These are phyloP conservation scores for Syzygium oleosum DNA, from an alignment of 345 rosid species.

Conservation along the genomic window DNA sequence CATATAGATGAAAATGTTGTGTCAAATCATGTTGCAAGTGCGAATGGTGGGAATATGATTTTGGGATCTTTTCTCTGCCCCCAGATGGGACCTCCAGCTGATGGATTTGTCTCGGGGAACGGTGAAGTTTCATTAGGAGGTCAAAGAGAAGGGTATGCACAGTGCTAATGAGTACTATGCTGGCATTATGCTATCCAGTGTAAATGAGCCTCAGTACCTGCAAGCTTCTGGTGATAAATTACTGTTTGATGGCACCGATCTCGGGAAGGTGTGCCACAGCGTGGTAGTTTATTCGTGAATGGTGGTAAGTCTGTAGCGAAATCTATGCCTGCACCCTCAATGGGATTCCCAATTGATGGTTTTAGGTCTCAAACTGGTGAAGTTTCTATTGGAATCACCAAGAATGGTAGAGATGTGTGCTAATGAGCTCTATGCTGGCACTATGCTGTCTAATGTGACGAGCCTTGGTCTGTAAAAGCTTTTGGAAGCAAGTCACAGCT, in stretches of 20 bases:
- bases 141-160: neutral
- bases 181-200: neutral
- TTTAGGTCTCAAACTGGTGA: neutral
- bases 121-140: neutral
- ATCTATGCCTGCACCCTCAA: neutral
- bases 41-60: neutral
- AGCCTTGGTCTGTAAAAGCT: neutral
- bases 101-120: neutral
- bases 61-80: neutral
- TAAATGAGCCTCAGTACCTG: neutral
- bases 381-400: neutral
- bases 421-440: neutral
- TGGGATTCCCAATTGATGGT: neutral
- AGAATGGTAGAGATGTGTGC: neutral
- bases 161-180: neutral
- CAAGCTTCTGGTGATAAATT: neutral
- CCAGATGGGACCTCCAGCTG: neutral
- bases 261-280: neutral
- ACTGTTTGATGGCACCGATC: neutral
- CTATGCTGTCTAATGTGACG: neutral
- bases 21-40: neutral
- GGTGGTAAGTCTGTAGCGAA: neutral
- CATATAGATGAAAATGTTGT: neutral
- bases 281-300: neutral
- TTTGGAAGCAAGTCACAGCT: neutral